Conservation (phyloP, 768 basidiomycete genomes). For the Tremella yokohamensis region DNA sequence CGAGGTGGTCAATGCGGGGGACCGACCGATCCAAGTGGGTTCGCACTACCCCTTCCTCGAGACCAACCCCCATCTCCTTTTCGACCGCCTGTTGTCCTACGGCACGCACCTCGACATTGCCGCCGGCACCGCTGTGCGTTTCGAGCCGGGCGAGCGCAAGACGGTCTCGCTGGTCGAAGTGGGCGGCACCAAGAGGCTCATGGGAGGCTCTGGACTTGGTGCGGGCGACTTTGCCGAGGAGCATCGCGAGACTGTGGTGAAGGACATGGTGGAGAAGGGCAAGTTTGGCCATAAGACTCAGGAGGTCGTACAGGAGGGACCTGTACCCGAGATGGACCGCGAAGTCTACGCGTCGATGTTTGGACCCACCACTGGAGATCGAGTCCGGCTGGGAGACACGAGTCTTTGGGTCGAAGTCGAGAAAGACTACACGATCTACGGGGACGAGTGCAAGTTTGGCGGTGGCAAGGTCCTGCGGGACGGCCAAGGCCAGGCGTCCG, state of each 20-base stretch:
- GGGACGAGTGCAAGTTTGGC: constrained; percentile 97
- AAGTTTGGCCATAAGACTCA: constrained; percentile 64
- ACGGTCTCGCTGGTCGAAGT: constrained; percentile 77
- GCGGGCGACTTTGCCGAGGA: constrained; percentile 55
- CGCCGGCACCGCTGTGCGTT: constrained; percentile 90
- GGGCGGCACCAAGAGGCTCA: constrained; percentile 65
- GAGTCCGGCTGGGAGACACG: constrained; percentile 83
- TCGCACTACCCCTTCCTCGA: constrained; percentile 95
- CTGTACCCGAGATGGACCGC: constrained; percentile 55
- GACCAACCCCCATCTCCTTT: constrained; percentile 72
- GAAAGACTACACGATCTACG: constrained; percentile 80
- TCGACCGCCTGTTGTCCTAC: constrained; percentile 76
- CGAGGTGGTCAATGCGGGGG: constrained; percentile 82
- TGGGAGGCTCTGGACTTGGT: constrained; percentile 74
- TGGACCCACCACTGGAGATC: constrained; percentile 89
- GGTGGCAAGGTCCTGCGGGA: constrained; percentile 94
- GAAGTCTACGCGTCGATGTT: constrained; percentile 81
- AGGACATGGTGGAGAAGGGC: constrained; percentile 56
- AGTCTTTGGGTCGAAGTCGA: constrained; percentile 89
- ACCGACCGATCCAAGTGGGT: constrained; percentile 90
- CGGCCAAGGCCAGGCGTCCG: constrained; percentile 91
- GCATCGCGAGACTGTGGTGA: constrained; percentile 22
- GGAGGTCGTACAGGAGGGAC: constrained; percentile 54
- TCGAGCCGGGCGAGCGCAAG: constrained; percentile 88
- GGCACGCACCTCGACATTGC: constrained; percentile 75